Evolutionary conservation across 768 basidiomycete species (phyloP), one percentile per base, ranked within the genome.

Genomic region (Leccinum subgranulosum): DNA sequence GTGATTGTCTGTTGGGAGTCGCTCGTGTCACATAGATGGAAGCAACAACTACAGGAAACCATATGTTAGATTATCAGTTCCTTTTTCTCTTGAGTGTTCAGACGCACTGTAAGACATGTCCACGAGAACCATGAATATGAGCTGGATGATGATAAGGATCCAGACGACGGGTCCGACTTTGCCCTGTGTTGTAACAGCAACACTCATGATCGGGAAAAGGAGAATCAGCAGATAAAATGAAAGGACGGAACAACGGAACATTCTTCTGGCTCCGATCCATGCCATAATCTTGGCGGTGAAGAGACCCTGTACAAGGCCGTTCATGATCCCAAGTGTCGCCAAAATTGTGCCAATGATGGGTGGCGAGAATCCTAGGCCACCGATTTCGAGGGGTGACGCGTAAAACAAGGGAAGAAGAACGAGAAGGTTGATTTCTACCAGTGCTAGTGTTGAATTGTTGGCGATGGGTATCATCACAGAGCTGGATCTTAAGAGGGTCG

Each of bases 1-100:
- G 74, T 0, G 82, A 80, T 19, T 72, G 74, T 53, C 75, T 79
- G 56, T 78, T 79, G 0, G 85, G 84, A 1, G 84, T 73, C 1
- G 82, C 78, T 28, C 76, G 74, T 3, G 79, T 84, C 51, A 84
- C 70, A 56, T 78, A 83, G 60, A 85, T 77, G 51, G 79, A 80
- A 19, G 81, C 76, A 43, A 79, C 79, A 23, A 77, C 84, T 61
- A 56, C 5, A 48, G 9, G n/a, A n/a, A 41, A 19, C 2, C 12
- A 36, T 10, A 15, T 33, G 45, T 62, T 15, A 65, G 56, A 47
- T 28, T 19, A 55, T 55, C 25, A 1, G 11, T 46, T 34, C 31
- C 33, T n/a, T 39, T 39, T 39, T n/a, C 12, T 17, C 8, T 39
- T 8, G 36, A n/a, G 36, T 17, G 17, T 34, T 11, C 2, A 29